phyloP scores from a whole-genome alignment of 139 green algal genomes.

The Chlamydomonas urium region DNA sequence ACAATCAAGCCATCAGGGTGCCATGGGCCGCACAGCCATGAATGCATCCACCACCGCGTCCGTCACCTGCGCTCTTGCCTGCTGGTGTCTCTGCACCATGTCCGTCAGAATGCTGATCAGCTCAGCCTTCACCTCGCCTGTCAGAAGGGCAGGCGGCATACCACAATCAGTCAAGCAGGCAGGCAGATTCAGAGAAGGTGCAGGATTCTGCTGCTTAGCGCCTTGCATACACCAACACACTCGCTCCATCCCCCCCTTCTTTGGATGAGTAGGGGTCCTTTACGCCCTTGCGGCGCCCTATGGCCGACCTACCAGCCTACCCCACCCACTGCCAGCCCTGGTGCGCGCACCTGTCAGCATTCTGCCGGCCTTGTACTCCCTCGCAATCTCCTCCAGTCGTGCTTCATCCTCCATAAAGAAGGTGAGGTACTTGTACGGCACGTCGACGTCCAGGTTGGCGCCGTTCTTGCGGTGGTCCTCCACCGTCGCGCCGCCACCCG shows the following conservation, averaged over 20 bases:
- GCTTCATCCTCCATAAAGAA: conserved; percentile 97
- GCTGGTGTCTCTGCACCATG: conserved; percentile 77
- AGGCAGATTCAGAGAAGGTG: conserved; percentile 17
- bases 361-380: conserved; percentile 65
- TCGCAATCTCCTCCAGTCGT: conserved; percentile 68
- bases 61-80: conserved; percentile 65
- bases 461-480: conserved; percentile 86
- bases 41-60: conserved; percentile 89
- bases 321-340: background rate
- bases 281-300: background rate
- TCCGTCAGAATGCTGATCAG: conserved; percentile 81
- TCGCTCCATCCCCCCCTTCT: background rate
- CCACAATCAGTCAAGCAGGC: background rate
- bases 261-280: background rate
- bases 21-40: conserved; percentile 83
- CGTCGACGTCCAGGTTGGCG: conserved; percentile 92
- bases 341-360: conserved; percentile 20
- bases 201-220: background rate
- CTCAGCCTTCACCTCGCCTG: conserved; percentile 89
- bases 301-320: background rate
- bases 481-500: conserved; percentile 77
- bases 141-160: conserved; percentile 7
- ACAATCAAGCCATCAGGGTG: background rate
- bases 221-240: background rate
- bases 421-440: conserved; percentile 94